Evolutionary conservation across 106 monocot genomes (phyloP), one percentile per base, ranked within the genome.

Genomic region (Amphibolis antarctica): DNA sequence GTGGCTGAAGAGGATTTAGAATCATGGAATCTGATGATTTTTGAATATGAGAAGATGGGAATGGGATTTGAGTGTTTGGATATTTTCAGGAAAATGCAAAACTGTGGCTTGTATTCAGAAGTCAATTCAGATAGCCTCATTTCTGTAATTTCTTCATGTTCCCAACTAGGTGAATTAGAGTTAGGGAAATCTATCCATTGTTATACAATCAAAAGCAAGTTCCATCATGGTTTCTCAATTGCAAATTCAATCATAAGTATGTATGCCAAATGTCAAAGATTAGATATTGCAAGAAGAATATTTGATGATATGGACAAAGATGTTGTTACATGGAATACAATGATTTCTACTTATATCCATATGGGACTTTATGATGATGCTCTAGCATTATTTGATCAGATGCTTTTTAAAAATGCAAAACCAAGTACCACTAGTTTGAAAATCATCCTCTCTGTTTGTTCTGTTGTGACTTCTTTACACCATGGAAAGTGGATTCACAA

Each of bases 131-230:
- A 64, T 47, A 73, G 69, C 29, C 25, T 93, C 61, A 65, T 80
- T 61, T 50, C 71, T 47, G 82, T 72, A 4, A 73, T 79, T 22
- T 85, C 76, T 59, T 88, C 85, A 4, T 81, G 85, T 60, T 80
- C 85, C 30, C 51, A 64, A 19, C 62, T 82, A 63, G 75, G 66
- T 5, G 63, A 70, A 30, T 28, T 75, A 50, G 20, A 15, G 30
- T 56, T 85, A 61, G 88, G 85, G 36, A 72, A 69, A 63, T 88
- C 92, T 10, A 10, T 81, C 30, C 88, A 93, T 63, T 75, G 88
- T 62, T 76, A 64, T 30, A 7, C 45, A 12, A 66, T 88, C 56
- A 93, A 78, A 65, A 70, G 62, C 42, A 27, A 47, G 13, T 2
- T 75, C 64, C 26, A 62, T 70, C 49, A 21, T 25, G 61, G 77